Base-by-base conservation (phyloP, 495 filamentous ascomycete species). In the Massariosphaeria phaeospora region DNA sequence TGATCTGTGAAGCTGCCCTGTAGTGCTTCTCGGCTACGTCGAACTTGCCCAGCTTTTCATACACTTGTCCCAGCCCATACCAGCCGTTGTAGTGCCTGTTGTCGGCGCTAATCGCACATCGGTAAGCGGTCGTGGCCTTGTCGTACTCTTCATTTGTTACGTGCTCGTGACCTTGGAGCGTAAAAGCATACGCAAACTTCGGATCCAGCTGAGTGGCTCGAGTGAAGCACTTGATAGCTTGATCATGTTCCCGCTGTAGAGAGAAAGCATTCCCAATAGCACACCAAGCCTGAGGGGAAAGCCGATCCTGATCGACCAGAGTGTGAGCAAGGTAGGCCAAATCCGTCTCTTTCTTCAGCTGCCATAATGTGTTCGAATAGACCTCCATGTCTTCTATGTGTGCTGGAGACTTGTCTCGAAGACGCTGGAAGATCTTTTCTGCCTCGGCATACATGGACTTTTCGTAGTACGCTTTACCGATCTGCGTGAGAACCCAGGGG, bases 101-200 rank as follows among this genome's bases (percentile, higher is more conserved):
- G 60, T 98, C 91, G 0, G 88, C 89, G 27, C 82, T 77, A 55
- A 97, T 84, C 1, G 87, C 89, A 24, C 79, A 76, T 31, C 93
- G 81, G 66, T 96, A 98, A 11, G 87, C 81, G 27, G 81, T 79
- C 11, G 94, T 76, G 1, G 93, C 93, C 59, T 95, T 96, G 72
- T 96, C 91, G 64, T 89, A 96, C 69, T 98, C 93, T 64, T 98
- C 93, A 54, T 95, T 97, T 20, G 84, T 79, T n/a, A 96, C 84
- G 68, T 95, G 89, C 66, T 98, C 93, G 66, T 98, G 93, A 1
- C 93, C 93, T 65, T 96, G 91, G 8, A 98, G 73, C 0, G 94
- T 96, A 66, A 89, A 96, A 7, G 88, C 91, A 65, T 98, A 98
- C 2, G 93, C 91, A 69, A 96, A 95, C 31, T 82, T 84, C 6